These are phyloP conservation scores for Hypoxylon sp. DNA, from an alignment of 2,329 filamentous ascomycete genomes.

Conservation along the genomic window DNA sequence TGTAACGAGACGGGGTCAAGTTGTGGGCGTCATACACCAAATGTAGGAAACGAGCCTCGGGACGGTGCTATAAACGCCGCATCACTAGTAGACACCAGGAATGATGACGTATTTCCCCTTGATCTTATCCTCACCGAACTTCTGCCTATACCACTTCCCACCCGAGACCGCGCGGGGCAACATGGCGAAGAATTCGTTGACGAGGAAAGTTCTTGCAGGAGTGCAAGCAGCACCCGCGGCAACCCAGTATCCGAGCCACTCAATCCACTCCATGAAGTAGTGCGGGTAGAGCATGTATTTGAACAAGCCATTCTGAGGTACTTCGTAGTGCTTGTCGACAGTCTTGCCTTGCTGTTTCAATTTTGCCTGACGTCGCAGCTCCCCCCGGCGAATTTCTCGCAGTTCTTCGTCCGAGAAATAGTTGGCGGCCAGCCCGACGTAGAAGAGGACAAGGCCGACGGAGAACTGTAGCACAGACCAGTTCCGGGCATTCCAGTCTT, in stretches of 20 bases:
- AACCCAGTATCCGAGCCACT: slow-evolving; percentile 92
- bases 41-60: neutral
- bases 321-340: slow-evolving; percentile 85
- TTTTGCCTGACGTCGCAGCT: slow-evolving; percentile 68
- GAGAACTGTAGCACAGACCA: slow-evolving; percentile 60
- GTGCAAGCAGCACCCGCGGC: slow-evolving; percentile 73
- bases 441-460: slow-evolving; percentile 79
- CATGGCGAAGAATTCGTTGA: slow-evolving; percentile 94
- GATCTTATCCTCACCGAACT: slow-evolving; percentile 87
- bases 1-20: neutral
- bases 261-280: slow-evolving; percentile 96
- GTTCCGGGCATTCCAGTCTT: slow-evolving; percentile 60
- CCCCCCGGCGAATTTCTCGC: slow-evolving; percentile 82
- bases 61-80: slow-evolving; percentile 19
- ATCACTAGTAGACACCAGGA: slow-evolving; percentile 53
- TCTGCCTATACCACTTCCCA: slow-evolving; percentile 85
- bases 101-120: slow-evolving; percentile 78
- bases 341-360: slow-evolving; percentile 55
- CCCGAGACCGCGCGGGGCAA: slow-evolving; percentile 85
- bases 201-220: slow-evolving; percentile 82
- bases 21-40: neutral
- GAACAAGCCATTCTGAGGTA: slow-evolving; percentile 88
- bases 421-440: slow-evolving; percentile 80
- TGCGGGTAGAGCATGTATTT: slow-evolving; percentile 87
- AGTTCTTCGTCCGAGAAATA: slow-evolving; percentile 92